phyloP scores from a whole-genome alignment of 768 basidiomycete species.

The Lactarius psammicola region DNA sequence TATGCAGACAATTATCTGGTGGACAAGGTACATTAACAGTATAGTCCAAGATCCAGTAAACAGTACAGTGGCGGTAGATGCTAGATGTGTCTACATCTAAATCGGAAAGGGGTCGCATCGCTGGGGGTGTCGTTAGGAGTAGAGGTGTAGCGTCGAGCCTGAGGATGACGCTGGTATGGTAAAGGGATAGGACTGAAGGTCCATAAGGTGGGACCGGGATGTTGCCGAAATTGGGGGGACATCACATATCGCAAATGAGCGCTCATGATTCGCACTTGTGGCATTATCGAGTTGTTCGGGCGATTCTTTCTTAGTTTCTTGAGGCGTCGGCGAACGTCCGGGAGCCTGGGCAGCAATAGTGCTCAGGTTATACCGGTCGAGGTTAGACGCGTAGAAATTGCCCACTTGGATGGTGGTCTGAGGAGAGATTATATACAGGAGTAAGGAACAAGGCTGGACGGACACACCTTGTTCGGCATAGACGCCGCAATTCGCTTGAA shows the following conservation, averaged over 20 bases:
- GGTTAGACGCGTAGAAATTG: conserved; percentile 50
- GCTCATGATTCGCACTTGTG: conserved; percentile 7
- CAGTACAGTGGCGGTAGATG: conserved; percentile 25
- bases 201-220: conserved; percentile 23
- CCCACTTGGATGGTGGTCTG: conserved; percentile 58
- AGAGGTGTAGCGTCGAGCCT: conserved; percentile 18
- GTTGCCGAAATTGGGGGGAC: conserved; percentile 25
- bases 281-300: neutral
- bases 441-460: neutral
- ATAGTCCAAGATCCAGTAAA: conserved; percentile 20
- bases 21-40: conserved; percentile 26
- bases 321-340: conserved; percentile 33
- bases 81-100: conserved; percentile 23
- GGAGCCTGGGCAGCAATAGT: conserved; percentile 19
- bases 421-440: neutral
- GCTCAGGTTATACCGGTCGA: conserved; percentile 42
- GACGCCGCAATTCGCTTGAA: conserved; percentile 67
- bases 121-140: conserved; percentile 8
- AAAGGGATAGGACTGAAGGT: conserved; percentile 14
- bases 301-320: conserved; percentile 30
- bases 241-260: conserved; percentile 14
- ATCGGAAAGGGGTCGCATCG: neutral
- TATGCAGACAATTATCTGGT: conserved; percentile 24
- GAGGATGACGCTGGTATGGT: conserved; percentile 15
- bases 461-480: conserved; percentile 58